A percentile compares a stretch with the other conserved stretches of the same genome.
phyloP scores from a whole-genome alignment of 2,329 filamentous ascomycete species.

The Rasamsonia emersonii region DNA sequence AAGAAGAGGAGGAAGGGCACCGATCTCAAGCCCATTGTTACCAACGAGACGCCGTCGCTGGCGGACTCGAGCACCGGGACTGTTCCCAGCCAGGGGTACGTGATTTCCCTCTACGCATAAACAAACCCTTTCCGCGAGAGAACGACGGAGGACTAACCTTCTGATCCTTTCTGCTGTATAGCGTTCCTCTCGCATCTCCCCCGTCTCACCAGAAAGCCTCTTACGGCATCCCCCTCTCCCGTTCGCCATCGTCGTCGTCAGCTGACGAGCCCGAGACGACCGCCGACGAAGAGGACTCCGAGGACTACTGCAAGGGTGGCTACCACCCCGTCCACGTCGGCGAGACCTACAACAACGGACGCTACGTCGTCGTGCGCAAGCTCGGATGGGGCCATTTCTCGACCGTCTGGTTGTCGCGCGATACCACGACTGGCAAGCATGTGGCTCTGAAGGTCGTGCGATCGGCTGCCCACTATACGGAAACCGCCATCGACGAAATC shows the following conservation, averaged over 20 bases:
- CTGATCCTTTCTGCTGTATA: slow-evolving; percentile 8
- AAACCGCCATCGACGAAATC: slow-evolving; percentile 98
- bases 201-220: slow-evolving; percentile 35
- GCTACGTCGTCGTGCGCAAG: slow-evolving; percentile 93
- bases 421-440: slow-evolving; percentile 84
- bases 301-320: slow-evolving; percentile 98
- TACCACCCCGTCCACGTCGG: slow-evolving; percentile 93
- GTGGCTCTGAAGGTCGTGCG: slow-evolving; percentile 97
- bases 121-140: slow-evolving; percentile 10
- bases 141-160: slow-evolving; percentile 1
- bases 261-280: slow-evolving; percentile 86
- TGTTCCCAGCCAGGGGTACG: slow-evolving; percentile 39
- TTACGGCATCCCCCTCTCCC: slow-evolving; percentile 52
- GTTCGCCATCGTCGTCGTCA: slow-evolving; percentile 67
- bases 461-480: slow-evolving; percentile 95
- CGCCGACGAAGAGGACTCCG: slow-evolving; percentile 95
- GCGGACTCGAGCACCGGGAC: slow-evolving; percentile 32
- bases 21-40: slow-evolving; percentile 58
- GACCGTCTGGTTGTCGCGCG: slow-evolving; percentile 79
- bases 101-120: slow-evolving; percentile 6
- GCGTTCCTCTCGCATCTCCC: slow-evolving; percentile 26
- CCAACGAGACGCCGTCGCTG: slow-evolving; percentile 46
- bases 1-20: slow-evolving; percentile 60
- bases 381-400: slow-evolving; percentile 98
- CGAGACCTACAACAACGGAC: slow-evolving; percentile 95